phyloP scores from a whole-genome alignment of 257 asterid species.

The Petunia axillaris region DNA sequence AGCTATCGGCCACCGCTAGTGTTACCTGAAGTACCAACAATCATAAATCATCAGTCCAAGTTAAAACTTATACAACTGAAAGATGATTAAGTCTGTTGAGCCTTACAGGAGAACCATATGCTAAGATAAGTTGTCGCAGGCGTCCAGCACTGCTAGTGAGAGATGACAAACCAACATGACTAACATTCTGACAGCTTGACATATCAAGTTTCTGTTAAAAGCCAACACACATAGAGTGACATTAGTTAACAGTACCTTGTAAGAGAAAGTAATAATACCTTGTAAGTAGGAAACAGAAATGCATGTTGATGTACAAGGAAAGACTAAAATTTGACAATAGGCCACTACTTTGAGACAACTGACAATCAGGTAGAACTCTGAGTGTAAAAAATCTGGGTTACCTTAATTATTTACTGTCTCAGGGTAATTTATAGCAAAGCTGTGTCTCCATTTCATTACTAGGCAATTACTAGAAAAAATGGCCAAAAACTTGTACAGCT shows the following conservation, averaged over 20 bases:
- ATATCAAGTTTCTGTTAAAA: conserved; percentile 80
- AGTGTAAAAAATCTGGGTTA: not conserved
- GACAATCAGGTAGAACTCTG: conserved; percentile 6
- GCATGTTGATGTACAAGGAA: not conserved
- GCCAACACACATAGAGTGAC: conserved; percentile 12
- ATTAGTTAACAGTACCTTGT: not conserved
- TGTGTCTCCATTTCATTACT: not conserved
- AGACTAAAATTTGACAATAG: not conserved
- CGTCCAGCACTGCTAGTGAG: conserved; percentile 63
- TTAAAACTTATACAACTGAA: not conserved
- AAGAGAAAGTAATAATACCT: not conserved
- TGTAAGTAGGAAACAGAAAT: not conserved
- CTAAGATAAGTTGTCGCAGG: conserved; percentile 66
- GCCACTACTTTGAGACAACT: conserved; percentile 23
- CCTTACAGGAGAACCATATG: conserved; percentile 78
- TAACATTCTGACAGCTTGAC: conserved; percentile 84
- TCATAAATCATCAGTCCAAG: conserved; percentile 23
- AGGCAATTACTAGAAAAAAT: not conserved
- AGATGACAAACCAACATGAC: conserved; percentile 77
- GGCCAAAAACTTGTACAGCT: not conserved
- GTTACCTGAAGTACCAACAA: conserved; percentile 61
- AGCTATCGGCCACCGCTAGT: conserved; percentile 71
- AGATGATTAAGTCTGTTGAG: conserved; percentile 2
- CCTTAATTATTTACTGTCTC: not conserved
- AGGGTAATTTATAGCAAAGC: not conserved